Evolutionary conservation across 129 eudicot genomes (phyloP), one percentile per base, ranked within the genome.

Genomic region (Tagetes erecta): DNA sequence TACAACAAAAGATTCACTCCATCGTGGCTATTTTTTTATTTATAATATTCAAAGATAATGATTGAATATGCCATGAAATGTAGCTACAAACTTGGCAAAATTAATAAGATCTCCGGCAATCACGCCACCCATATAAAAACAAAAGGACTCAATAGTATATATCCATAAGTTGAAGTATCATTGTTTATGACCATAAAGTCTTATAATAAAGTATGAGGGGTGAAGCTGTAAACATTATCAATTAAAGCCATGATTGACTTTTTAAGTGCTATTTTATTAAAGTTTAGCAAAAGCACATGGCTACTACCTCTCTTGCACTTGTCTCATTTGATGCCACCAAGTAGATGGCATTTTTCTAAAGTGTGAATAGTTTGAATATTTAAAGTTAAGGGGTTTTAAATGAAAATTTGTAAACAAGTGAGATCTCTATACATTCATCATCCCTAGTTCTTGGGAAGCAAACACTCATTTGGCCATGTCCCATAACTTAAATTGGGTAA

Each of bases 171-270:
- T 77, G 67, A 71, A 71, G 82, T 71, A 78, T 78, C 56, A 78
- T 78, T 78, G 59, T 78, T 78, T 78, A 71, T 63, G 77, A 78
- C 82, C 77, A 78, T 78, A 78, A 78, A 78, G 82, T 71, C 77
- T 38, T 51, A 62, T 63, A 50, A 49, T 68, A 78, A 70, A 50
- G 58, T 62, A 40, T 62, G 44, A 51, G 66, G 76, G 76, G 72
- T 64, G 82, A 78, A 78, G 82, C 76, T 78, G 82, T 63, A 71
- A 71, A 71, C 65, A 78, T 70, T 51, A 78, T 71, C 47, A 63
- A 71, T 4, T 31, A 78, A 71, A 71, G 44, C 36, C 72, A 78
- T 78, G 31, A 78, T 71, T 78, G 82, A 78, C 72, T 68, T 76
- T 76, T 67, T 39, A 62, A 77, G 66, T 60, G 76, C 56, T 62